Evolutionary conservation across 495 filamentous ascomycete genomes (phyloP), one percentile per base, ranked within the genome.

Genomic region (Annulohypoxylon nitens): DNA sequence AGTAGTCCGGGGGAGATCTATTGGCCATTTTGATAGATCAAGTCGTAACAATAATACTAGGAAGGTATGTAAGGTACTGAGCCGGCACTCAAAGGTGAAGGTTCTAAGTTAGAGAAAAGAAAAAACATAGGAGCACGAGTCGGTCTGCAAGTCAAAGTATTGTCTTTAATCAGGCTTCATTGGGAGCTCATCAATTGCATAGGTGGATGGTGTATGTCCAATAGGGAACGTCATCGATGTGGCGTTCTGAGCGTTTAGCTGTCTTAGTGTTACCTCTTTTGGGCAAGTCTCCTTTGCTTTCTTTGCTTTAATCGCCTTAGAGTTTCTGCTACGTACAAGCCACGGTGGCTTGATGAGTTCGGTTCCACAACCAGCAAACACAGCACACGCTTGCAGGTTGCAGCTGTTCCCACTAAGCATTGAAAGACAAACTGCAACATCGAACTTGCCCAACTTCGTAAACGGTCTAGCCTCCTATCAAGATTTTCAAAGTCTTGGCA

Each of bases 1-100:
- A 88, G 70, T 88, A 87, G 68, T 89, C 85, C 16, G 83, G 82
- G 33, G 86, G 86, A 23, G 79, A 70, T 65, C 73, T 51, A 36
- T 75, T 80, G 36, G 77, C 67, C 83, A 86, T 86, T 16, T 62
- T 82, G 69, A 16, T 47, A 43, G 26, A 9, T 23, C 23, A 45
- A 18, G 33, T 26, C n/a, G 36, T 51, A 8, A 26, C 47, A 12
- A 36, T 61, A 55, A 36, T 30, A 23, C 1, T 33, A 9, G 57
- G 23, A 0, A 30, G 30, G 2, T 41, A 59, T 16, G 11, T 34
- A n/a, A 43, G 39, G n/a, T 62, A 20, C 33, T 6, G 37, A 58
- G 33, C 5, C 3, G 65, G 25, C 2, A 61, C 3, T 16, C 50
- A 6, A 47, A 65, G n/a, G 14, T 20, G 11, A 51, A 57, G 41